Conservation (phyloP, 1,284 basidiomycete species). For the Gymnopus androsaceus region DNA sequence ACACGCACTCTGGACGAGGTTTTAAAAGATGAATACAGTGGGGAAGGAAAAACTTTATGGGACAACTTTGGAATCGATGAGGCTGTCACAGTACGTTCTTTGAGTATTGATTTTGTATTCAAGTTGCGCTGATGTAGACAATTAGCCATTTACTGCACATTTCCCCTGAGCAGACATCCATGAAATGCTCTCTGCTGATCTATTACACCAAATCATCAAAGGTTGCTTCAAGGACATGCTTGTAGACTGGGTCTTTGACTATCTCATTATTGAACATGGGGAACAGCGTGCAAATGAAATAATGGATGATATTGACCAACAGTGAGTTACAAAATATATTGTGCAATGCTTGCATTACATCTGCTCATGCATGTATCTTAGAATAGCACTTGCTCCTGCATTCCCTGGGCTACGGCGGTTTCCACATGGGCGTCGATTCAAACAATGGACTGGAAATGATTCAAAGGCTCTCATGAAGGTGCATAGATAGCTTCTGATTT, state of each 20-base stretch:
- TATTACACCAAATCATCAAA: slow-evolving; percentile 37
- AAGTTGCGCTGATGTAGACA: too few relatives aligned
- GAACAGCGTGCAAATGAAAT: slow-evolving; percentile 22
- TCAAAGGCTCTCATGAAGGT: slow-evolving; percentile 35
- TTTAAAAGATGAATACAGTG: background rate
- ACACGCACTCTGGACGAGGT: background rate
- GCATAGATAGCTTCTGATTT: background rate
- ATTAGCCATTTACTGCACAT: slow-evolving; percentile 16
- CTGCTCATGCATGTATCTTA: background rate
- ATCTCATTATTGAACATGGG: slow-evolving; percentile 20
- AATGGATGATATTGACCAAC: slow-evolving; percentile 30
- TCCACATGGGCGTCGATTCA: slow-evolving; percentile 29
- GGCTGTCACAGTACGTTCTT: slow-evolving; percentile 10
- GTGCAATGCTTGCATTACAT: background rate
- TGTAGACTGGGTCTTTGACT: slow-evolving; percentile 28
- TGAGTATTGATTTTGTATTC: background rate
- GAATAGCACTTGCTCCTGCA: slow-evolving; percentile 14
- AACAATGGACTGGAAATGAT: slow-evolving; percentile 34
- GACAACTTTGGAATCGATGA: slow-evolving; percentile 18
- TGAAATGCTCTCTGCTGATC: slow-evolving; percentile 28
- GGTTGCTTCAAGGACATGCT: slow-evolving; percentile 36
- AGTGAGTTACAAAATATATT: slow-evolving; percentile 19
- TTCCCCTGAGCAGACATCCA: slow-evolving; percentile 30
- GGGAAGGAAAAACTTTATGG: slow-evolving; percentile 11
- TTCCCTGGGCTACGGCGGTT: slow-evolving; percentile 32